Base-by-base conservation (phyloP, 257 asterid genomes). In the Ballota nigra region DNA sequence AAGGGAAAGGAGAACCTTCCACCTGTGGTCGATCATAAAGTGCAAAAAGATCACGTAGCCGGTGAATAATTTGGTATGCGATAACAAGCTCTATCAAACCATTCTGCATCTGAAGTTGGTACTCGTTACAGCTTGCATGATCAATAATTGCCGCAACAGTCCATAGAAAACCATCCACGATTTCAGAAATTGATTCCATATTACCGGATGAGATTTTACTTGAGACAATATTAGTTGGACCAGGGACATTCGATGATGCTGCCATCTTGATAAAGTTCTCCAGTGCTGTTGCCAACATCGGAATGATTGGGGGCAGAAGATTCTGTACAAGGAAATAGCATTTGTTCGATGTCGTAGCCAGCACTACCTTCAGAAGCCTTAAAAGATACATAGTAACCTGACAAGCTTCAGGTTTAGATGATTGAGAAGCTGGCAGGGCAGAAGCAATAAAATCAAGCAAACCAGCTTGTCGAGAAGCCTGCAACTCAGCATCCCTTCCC, bases 1-100 rank as follows among this genome's bases (percentile, higher is more conserved):
- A 82, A 60, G 99, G 99, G 80, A 94, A 94, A 55, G 99, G 99
- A 4, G 95, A 91, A 72, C 97, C 98, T 83, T 94, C 99, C 77
- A 86, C 87, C 77, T 90, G 96, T 60, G 98, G 99, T 71, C 99
- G 83, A 77, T 94, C 99, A 86, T 94, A 91, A 60, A 94, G 98
- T 34, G 99, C 99, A 81, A 94, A 92, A 69, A 94, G 93, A 73
- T 94, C 99, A 36, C 99, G 87, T 68, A 94, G 75, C 77, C 96
- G 85, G 74, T 94, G 97, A 80, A 94, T 88, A 80, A 94, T 85
- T 77, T 94, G 97, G 80, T 94, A 91, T 15, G 93, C 86, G 77
- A 91, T 84, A 72, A 94, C 91, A 66, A 94, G 97, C 87, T 94
- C 98, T 53, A 84, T 74, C 77, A 94, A 82, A 83, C 96, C 95